These are phyloP conservation scores for Sclerotinia trifoliorum DNA, from an alignment of 2,329 filamentous ascomycete species.

Conservation along the genomic window DNA sequence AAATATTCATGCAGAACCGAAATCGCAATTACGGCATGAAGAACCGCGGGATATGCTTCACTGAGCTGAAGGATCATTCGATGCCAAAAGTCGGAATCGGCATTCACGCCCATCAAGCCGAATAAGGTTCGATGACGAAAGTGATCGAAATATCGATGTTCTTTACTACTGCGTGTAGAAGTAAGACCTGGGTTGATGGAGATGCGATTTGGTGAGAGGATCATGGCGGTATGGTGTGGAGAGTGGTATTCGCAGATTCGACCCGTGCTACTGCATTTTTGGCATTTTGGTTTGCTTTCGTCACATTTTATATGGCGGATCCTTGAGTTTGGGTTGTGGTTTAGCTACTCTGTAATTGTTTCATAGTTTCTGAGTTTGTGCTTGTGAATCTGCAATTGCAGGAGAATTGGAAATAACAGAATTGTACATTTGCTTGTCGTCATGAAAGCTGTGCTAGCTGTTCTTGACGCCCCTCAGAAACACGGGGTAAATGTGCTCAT, in stretches of 20 bases:
- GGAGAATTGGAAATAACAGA: slow-evolving; percentile 56
- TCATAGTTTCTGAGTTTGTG: background rate
- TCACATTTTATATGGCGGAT: slow-evolving; percentile 31
- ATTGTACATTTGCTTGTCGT: slow-evolving; percentile 70
- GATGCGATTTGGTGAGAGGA: slow-evolving; percentile 10
- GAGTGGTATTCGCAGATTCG: slow-evolving; percentile 25
- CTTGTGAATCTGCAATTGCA: background rate
- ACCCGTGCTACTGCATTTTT: slow-evolving; percentile 23
- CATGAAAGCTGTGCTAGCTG: slow-evolving; percentile 67
- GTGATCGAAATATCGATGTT: slow-evolving; percentile 27
- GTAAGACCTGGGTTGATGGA: background rate
- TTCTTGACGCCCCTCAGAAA: slow-evolving; percentile 94
- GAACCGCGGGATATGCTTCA: slow-evolving; percentile 25
- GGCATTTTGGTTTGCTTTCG: slow-evolving; percentile 28
- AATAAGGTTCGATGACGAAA: slow-evolving; percentile 23
- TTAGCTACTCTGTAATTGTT: slow-evolving; percentile 1
- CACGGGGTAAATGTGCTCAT: slow-evolving; percentile 94
- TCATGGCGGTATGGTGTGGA: slow-evolving; percentile 12
- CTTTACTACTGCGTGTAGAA: slow-evolving; percentile 22
- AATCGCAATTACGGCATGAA: slow-evolving; percentile 27
- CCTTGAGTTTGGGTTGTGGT: background rate
- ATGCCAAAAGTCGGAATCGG: slow-evolving; percentile 28
- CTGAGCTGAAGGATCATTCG: slow-evolving; percentile 24
- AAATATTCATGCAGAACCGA: slow-evolving; percentile 24
- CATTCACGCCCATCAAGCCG: slow-evolving; percentile 24